These are phyloP conservation scores for Cadophora malorum DNA, from an alignment of 2,329 filamentous ascomycete genomes.

Conservation along the genomic window DNA sequence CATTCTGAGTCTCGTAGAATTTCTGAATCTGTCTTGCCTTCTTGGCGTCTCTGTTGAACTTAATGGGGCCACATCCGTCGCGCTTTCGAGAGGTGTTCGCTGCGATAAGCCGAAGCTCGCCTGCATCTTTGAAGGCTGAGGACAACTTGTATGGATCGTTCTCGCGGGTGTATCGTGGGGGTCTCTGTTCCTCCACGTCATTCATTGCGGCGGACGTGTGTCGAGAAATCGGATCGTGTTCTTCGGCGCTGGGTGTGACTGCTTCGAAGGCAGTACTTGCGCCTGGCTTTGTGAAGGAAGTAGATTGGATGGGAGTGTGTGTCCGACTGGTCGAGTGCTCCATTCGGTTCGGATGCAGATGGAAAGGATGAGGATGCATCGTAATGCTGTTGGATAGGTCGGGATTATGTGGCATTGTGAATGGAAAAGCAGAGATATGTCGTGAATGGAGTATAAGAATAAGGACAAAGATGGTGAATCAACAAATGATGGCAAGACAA, in stretches of 20 bases:
- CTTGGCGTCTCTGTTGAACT: constrained; percentile 47
- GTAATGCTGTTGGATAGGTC: constrained; percentile 44
- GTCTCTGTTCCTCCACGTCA: constrained; percentile 52
- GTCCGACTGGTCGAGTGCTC: constrained; percentile 35
- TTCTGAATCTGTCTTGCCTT: constrained; percentile 62
- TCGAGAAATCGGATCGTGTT: constrained; percentile 41
- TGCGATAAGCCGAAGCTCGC: constrained; percentile 77
- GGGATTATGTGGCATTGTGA: constrained; percentile 35
- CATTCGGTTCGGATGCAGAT: constrained; percentile 40
- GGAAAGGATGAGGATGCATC: constrained; percentile 44
- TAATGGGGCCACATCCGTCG: constrained; percentile 51
- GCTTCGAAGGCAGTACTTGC: constrained; percentile 52
- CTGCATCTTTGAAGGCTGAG: constrained; percentile 75
- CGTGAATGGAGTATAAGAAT: constrained; percentile 1
- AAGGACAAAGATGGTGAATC: constrained; percentile 1
- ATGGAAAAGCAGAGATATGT: neutral
- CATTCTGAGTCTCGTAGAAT: constrained; percentile 92
- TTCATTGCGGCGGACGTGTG: constrained; percentile 37
- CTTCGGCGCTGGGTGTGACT: constrained; percentile 38
- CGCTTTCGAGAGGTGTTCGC: constrained; percentile 84
- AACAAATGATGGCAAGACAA: neutral
- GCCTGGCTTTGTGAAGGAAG: constrained; percentile 44
- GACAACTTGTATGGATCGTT: constrained; percentile 85
- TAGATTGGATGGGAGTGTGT: constrained; percentile 39
- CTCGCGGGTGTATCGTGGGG: constrained; percentile 49